A percentile compares a stretch with the other conserved stretches of the same genome.
phyloP scores from a whole-genome alignment of 2,329 filamentous ascomycete genomes.

The Colletotrichum sp. region DNA sequence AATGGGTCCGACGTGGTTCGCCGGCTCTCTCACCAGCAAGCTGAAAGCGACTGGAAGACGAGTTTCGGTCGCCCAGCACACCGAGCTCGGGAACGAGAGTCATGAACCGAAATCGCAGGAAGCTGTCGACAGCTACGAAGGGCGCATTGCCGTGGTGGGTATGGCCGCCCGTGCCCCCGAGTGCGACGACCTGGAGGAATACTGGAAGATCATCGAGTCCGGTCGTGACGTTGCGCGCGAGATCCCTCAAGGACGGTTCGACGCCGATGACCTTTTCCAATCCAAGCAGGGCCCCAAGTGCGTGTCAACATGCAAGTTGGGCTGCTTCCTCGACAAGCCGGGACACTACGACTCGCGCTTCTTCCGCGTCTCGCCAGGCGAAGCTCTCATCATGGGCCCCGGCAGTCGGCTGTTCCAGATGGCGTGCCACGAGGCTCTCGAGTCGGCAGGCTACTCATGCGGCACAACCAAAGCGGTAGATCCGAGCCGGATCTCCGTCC shows the following conservation, averaged over 20 bases:
- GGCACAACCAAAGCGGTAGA: constrained; percentile 13
- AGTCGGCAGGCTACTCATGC: constrained; percentile 27
- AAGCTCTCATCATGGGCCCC: constrained; percentile 34
- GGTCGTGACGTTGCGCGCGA: neutral
- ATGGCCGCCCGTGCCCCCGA: neutral
- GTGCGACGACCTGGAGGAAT: neutral
- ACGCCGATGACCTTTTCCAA: neutral
- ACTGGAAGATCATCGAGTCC: neutral
- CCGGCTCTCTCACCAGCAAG: neutral
- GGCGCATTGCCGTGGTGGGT: neutral
- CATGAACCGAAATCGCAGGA: neutral
- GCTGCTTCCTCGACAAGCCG: constrained; percentile 23
- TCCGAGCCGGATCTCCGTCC: constrained; percentile 27
- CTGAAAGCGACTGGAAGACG: neutral
- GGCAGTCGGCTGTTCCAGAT: constrained; percentile 34
- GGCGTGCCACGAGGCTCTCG: constrained; percentile 35
- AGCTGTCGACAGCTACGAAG: neutral
- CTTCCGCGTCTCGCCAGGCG: constrained; percentile 36
- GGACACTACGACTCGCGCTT: constrained; percentile 41
- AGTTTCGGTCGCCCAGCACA: neutral
- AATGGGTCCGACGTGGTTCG: neutral
- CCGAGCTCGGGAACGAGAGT: neutral
- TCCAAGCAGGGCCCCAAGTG: neutral
- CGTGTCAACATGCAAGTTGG: neutral
- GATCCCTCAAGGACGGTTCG: neutral